A percentile compares a stretch with the other conserved stretches of the same genome.
Evolutionary conservation across 2,329 filamentous ascomycete genomes (phyloP).

Genomic region (Alternaria sp.): DNA sequence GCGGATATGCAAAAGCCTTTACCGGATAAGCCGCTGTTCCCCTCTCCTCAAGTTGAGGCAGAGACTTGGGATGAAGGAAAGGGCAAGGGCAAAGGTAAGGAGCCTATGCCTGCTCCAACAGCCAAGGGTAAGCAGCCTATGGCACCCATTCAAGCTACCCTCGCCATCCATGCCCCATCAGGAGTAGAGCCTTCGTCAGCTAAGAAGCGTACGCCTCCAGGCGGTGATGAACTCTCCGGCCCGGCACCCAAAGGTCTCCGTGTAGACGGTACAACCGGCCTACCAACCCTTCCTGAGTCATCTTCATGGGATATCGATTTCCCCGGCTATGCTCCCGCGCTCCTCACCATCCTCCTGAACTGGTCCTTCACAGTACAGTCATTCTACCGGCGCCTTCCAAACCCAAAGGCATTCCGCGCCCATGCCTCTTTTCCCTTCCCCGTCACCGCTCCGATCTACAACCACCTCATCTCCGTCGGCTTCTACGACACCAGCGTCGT

Average conservation of each 20-base stretch:
- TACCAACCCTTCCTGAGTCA: conserved; percentile 11
- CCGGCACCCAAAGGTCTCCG: conserved; percentile 5
- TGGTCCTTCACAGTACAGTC: conserved; percentile 27
- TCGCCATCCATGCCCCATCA: conserved; percentile 10
- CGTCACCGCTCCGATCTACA: conserved; percentile 14
- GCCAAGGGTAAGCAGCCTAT: not conserved
- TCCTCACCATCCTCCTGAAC: conserved; percentile 23
- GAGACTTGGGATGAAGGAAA: not conserved
- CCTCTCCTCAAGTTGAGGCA: conserved; percentile 11
- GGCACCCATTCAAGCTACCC: not conserved
- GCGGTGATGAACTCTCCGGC: not conserved
- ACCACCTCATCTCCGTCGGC: conserved; percentile 20
- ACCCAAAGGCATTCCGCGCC: conserved; percentile 15
- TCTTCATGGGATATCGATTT: conserved; percentile 15
- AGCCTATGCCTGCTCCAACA: not conserved
- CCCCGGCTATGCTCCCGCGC: conserved; percentile 21
- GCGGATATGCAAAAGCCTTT: not conserved
- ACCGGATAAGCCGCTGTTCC: conserved; percentile 9
- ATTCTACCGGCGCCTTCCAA: conserved; percentile 11
- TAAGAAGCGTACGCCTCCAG: conserved; percentile 12
- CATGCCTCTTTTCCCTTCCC: conserved; percentile 26
- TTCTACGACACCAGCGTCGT: conserved; percentile 28
- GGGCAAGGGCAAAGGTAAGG: not conserved
- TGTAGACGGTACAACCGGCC: conserved; percentile 2
- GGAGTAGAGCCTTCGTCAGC: not conserved